Evolutionary conservation across 768 basidiomycete genomes (phyloP).

Genomic region (Gautieria morchelliformis): DNA sequence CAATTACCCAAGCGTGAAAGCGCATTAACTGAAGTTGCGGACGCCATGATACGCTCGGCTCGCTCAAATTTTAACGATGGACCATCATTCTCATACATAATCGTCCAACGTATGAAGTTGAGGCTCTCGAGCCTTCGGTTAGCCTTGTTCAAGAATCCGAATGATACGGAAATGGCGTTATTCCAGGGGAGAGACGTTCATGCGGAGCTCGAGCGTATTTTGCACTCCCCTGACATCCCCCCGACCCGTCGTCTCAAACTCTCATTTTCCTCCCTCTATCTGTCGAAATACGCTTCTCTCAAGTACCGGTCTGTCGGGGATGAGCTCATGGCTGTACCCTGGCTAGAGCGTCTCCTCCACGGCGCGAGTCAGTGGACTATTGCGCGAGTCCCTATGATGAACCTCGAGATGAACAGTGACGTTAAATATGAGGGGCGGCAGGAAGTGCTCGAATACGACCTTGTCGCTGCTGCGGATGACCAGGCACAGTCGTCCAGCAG

Average conservation of each 20-base stretch:
- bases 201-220: constrained; percentile 59
- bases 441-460: constrained; percentile 5
- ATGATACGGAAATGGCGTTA: constrained; percentile 67
- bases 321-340: constrained; percentile 35
- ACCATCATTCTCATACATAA: constrained; percentile 47
- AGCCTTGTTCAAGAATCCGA: constrained; percentile 70
- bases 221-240: constrained; percentile 39
- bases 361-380: constrained; percentile 63
- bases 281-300: constrained; percentile 62
- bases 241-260: constrained; percentile 58
- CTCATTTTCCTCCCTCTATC: constrained; percentile 66
- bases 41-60: constrained; percentile 72
- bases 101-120: constrained; percentile 69
- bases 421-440: constrained; percentile 46
- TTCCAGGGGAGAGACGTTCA: constrained; percentile 59
- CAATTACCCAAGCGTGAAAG: constrained; percentile 69
- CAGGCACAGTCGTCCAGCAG: constrained; percentile 46
- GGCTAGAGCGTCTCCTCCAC: constrained; percentile 53
- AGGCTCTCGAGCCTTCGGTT: constrained; percentile 55
- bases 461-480: constrained; percentile 16
- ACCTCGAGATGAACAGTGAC: constrained; percentile 70
- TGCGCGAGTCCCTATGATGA: constrained; percentile 74
- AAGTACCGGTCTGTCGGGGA: constrained; percentile 37
- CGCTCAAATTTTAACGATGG: constrained; percentile 61
- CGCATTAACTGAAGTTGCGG: constrained; percentile 76